Evolutionary conservation across 140 eudicot species (phyloP).

Genomic region (Erigeron philadelphicus): DNA sequence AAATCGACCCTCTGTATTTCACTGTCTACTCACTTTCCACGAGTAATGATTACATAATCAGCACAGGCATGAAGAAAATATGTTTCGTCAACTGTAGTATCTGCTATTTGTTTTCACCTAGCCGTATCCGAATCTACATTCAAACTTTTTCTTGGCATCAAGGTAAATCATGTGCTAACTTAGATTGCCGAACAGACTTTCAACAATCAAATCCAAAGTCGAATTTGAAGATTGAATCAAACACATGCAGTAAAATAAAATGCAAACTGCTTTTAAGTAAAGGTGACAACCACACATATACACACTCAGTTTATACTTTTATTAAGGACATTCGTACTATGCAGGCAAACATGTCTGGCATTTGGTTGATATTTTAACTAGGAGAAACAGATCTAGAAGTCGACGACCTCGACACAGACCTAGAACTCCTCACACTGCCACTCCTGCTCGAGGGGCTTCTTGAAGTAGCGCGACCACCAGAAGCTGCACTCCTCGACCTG

Average conservation of each 20-base stretch:
- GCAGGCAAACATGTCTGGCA: not conserved
- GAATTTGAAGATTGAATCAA: not conserved
- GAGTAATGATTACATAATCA: too few relatives aligned
- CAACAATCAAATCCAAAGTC: not conserved
- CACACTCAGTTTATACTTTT: not conserved
- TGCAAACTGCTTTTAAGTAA: not conserved
- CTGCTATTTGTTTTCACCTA: too few relatives aligned
- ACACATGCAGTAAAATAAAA: not conserved
- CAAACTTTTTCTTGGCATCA: not conserved
- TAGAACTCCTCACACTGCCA: conserved; percentile 27
- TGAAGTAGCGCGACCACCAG: conserved; percentile 18
- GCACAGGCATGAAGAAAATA: too few relatives aligned
- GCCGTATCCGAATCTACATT: too few relatives aligned
- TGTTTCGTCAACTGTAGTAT: too few relatives aligned
- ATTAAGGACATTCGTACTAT: not conserved
- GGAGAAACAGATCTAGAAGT: conserved; percentile 32
- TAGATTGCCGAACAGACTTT: not conserved
- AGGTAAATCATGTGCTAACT: not conserved
- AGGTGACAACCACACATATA: not conserved
- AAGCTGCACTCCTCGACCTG: conserved; percentile 16
- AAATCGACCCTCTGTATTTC: too few relatives aligned
- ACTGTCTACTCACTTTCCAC: too few relatives aligned
- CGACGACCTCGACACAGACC: conserved; percentile 38
- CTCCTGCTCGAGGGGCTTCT: conserved; percentile 42
- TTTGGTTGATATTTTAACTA: not conserved